Evolutionary conservation across 2,329 filamentous ascomycete genomes (phyloP).

Genomic region (Fusarium sp.): DNA sequence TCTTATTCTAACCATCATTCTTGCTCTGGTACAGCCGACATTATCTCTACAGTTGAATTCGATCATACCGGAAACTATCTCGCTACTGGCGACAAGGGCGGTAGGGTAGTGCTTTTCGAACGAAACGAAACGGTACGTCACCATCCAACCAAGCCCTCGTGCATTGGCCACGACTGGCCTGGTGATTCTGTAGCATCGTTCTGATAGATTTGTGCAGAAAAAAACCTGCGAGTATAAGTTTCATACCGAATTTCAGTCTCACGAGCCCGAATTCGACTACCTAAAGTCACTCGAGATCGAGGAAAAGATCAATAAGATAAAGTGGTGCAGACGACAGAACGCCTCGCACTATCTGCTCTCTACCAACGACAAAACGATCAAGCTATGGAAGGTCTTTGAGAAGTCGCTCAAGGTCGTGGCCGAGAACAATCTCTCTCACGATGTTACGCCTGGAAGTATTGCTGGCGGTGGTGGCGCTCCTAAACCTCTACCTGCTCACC

Average conservation of each 20-base stretch:
- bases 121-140: constrained; percentile 89
- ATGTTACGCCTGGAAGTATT: constrained; percentile 81
- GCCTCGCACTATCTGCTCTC: constrained; percentile 97
- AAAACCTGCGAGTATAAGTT: constrained; percentile 99
- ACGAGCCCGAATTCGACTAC: constrained; percentile 99
- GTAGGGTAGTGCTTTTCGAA: constrained; percentile 86
- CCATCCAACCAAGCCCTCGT: constrained; percentile 3
- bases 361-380: constrained; percentile 99
- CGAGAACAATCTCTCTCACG: constrained; percentile 97
- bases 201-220: constrained; percentile 70
- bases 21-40: constrained; percentile 72
- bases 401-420: constrained; percentile 99
- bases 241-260: constrained; percentile 99
- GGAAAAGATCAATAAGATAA: constrained; percentile 99
- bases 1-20: constrained; percentile 34
- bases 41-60: constrained; percentile 92
- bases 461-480: constrained; percentile 82
- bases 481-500: constrained; percentile 72
- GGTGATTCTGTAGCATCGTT: constrained; percentile 1
- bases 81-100: constrained; percentile 90
- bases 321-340: constrained; percentile 98
- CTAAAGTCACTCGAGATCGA: constrained; percentile 99
- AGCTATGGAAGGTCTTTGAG: constrained; percentile 99
- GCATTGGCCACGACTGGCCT: not conserved
- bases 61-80: constrained; percentile 91